Evolutionary conservation across 305 asterid species (phyloP).

Genomic region (Fraxinus xanthoxyloides): DNA sequence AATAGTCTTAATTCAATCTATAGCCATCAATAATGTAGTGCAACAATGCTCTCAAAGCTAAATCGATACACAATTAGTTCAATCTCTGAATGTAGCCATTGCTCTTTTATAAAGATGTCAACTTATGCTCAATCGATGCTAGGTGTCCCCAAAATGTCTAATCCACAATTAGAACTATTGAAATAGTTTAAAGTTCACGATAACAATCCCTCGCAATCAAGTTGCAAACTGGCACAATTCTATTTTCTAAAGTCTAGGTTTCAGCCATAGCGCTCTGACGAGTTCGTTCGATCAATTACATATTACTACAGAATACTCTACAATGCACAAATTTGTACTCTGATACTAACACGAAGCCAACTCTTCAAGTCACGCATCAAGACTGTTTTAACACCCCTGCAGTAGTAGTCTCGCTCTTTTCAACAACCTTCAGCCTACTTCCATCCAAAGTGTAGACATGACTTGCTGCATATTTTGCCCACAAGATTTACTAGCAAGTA

Average conservation of each 20-base stretch:
- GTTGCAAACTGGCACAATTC: background rate
- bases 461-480: background rate
- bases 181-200: background rate
- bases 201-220: background rate
- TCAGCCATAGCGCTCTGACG: background rate
- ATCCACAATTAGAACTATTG: background rate
- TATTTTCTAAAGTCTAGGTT: background rate
- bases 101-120: background rate
- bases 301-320: no score
- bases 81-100: background rate
- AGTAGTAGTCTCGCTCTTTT: background rate
- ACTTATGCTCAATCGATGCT: background rate
- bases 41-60: background rate
- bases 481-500: background rate
- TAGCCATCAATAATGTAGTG: background rate
- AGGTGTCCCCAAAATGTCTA: background rate
- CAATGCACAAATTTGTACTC: background rate
- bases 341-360: background rate
- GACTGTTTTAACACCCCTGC: background rate
- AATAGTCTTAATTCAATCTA: background rate
- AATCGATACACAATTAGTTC: background rate
- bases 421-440: background rate
- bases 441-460: background rate
- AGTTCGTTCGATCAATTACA: background rate
- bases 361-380: background rate